Evolutionary conservation across 2,329 filamentous ascomycete genomes (phyloP).

Genomic region (Xylariomycetidae sp.): DNA sequence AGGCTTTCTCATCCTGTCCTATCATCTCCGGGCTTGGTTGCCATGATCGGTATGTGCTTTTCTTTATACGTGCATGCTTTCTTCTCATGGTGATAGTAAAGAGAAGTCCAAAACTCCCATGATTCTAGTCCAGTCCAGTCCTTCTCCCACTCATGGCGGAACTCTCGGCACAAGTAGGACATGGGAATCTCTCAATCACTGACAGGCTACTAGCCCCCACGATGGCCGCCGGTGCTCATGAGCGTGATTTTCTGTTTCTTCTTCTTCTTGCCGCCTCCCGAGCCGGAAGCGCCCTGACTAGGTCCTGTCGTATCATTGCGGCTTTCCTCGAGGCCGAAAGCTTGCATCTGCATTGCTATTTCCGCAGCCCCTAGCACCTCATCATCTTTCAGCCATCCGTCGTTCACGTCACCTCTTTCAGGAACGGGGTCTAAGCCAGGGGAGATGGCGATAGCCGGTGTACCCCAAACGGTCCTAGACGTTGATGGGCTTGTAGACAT

Average conservation of each 20-base stretch:
- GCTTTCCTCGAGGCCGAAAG: conserved; percentile 37
- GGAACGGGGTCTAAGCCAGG: conserved; percentile 45
- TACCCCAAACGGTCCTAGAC: conserved; percentile 89
- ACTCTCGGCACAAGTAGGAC: too few relatives aligned
- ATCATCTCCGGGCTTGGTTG: too few relatives aligned
- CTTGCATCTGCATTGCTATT: conserved; percentile 54
- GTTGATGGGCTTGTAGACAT: conserved; percentile 78
- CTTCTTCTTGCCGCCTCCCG: conserved; percentile 54
- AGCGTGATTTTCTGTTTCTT: conserved; percentile 70
- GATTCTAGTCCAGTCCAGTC: too few relatives aligned
- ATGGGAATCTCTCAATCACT: too few relatives aligned
- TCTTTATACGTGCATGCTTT: too few relatives aligned
- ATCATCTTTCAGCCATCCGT: conserved; percentile 85
- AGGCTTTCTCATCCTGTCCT: too few relatives aligned
- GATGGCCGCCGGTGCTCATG: conserved; percentile 61
- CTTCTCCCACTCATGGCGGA: too few relatives aligned
- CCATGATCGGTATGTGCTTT: too few relatives aligned
- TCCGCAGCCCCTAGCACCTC: conserved; percentile 63
- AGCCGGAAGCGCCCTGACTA: conserved; percentile 22
- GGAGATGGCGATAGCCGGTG: conserved; percentile 59
- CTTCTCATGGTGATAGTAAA: too few relatives aligned
- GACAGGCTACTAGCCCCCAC: conserved; percentile 21
- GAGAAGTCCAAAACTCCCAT: too few relatives aligned
- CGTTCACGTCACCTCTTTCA: conserved; percentile 47
- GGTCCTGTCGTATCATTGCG: conserved; percentile 11